Evolutionary conservation across 73 alveolate genomes (phyloP).

Genomic region (Paramecium sonneborni): DNA sequence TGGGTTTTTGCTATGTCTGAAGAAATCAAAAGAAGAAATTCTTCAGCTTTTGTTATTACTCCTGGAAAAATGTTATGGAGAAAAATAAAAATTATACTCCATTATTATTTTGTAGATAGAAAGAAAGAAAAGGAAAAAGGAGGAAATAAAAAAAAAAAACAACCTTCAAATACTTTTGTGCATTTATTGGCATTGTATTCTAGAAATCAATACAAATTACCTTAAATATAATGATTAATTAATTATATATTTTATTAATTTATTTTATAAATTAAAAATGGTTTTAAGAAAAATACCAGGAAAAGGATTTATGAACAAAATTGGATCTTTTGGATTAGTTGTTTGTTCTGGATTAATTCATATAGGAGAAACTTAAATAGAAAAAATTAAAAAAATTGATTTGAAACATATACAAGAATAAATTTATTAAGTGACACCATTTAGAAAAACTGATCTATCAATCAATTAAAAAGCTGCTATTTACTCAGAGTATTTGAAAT

Average conservation of each 20-base stretch:
- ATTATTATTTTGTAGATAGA: slow-evolving; percentile 34
- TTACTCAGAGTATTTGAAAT: neutral
- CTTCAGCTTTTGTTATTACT: slow-evolving; percentile 51
- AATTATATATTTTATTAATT: neutral
- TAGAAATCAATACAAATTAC: neutral
- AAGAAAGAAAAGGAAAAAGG: neutral
- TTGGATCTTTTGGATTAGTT: neutral
- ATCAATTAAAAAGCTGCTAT: neutral
- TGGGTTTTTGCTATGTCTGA: slow-evolving; percentile 62
- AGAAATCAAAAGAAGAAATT: slow-evolving; percentile 59
- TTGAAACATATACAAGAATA: no score
- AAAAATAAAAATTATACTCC: slow-evolving; percentile 25
- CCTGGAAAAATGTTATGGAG: slow-evolving; percentile 56
- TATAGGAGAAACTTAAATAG: neutral
- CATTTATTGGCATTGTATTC: neutral
- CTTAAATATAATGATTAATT: neutral
- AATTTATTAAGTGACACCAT: no score
- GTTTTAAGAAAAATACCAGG: neutral
- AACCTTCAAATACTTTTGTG: neutral
- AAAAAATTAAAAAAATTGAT: neutral
- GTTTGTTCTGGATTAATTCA: neutral
- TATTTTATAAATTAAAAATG: neutral
- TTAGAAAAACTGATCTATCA: neutral
- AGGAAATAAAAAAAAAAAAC: neutral
- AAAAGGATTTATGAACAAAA: neutral